These are phyloP conservation scores for Primulina tabacum DNA, from an alignment of 257 asterid genomes.

Conservation along the genomic window DNA sequence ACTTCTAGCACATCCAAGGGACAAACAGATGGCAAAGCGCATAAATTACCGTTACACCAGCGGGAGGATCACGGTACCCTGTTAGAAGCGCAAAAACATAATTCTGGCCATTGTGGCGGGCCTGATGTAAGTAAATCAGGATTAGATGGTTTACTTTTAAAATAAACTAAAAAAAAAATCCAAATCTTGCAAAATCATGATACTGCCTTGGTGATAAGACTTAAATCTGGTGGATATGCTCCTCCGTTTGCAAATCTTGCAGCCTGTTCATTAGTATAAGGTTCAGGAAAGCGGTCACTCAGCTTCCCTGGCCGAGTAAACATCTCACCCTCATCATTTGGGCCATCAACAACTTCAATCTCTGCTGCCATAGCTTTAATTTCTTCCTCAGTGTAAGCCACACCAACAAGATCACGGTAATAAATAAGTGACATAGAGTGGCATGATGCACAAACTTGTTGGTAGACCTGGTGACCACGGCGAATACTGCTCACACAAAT, in stretches of 20 bases:
- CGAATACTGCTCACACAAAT: slow-evolving; percentile 48
- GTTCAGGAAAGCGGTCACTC: slow-evolving; percentile 77
- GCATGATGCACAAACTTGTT: slow-evolving; percentile 80
- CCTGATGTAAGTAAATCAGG: slow-evolving; percentile 35
- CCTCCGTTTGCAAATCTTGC: slow-evolving; percentile 90
- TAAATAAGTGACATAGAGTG: slow-evolving; percentile 77
- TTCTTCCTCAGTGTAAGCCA: slow-evolving; percentile 84
- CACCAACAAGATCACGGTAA: slow-evolving; percentile 80
- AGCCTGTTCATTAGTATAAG: slow-evolving; percentile 73
- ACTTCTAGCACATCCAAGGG: background rate
- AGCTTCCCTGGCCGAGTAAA: slow-evolving; percentile 72
- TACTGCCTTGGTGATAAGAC: slow-evolving; percentile 71
- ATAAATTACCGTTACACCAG: slow-evolving; percentile 57
- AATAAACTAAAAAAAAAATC: background rate
- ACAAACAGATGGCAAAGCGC: background rate
- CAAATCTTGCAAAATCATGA: slow-evolving; percentile 3
- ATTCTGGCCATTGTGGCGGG: slow-evolving; percentile 76
- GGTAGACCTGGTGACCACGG: slow-evolving; percentile 73
- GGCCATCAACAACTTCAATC: slow-evolving; percentile 80
- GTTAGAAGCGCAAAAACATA: slow-evolving; percentile 72
- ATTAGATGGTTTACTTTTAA: background rate
- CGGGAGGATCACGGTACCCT: slow-evolving; percentile 81
- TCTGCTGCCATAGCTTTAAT: slow-evolving; percentile 86
- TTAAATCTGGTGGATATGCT: slow-evolving; percentile 81
- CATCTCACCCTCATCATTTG: slow-evolving; percentile 86